These are phyloP conservation scores for Bombardia bombarda DNA, from an alignment of 495 filamentous ascomycete species.

Conservation along the genomic window DNA sequence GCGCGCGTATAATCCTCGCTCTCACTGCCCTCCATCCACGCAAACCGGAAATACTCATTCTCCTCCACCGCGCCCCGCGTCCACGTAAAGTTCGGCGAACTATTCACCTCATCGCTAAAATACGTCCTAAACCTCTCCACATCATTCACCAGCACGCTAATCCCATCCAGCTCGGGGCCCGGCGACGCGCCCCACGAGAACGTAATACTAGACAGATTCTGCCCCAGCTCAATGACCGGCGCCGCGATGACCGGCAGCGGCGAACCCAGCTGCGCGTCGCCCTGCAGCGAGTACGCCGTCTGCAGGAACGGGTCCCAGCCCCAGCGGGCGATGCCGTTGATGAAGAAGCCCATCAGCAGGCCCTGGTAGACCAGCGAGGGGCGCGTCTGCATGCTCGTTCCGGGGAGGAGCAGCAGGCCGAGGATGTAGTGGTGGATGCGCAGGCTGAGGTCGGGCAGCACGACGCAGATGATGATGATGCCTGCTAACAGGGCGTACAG, in stretches of 20 bases:
- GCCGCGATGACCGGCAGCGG: conserved; percentile 56
- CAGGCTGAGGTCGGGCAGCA: conserved; percentile 73
- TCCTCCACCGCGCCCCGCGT: conserved; percentile 27
- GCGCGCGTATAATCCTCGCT: conserved; percentile 73
- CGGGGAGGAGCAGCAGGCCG: conserved; percentile 70
- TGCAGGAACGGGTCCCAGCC: conserved; percentile 88
- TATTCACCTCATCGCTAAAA: conserved; percentile 37
- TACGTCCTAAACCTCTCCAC: conserved; percentile 74
- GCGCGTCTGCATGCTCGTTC: conserved; percentile 77
- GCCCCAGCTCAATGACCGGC: conserved; percentile 32
- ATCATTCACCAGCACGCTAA: conserved; percentile 88
- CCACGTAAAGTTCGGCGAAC: conserved; percentile 34
- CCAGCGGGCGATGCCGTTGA: conserved; percentile 90
- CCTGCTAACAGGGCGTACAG: conserved; percentile 58
- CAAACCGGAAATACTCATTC: conserved; percentile 80
- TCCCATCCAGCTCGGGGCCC: conserved; percentile 64
- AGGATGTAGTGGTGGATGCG: conserved; percentile 95
- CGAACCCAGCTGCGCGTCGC: conserved; percentile 61
- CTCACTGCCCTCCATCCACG: conserved; percentile 61
- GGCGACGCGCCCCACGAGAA: conserved; percentile 43
- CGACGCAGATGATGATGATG: conserved; percentile 53
- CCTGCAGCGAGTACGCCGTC: conserved; percentile 62
- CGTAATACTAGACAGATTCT: conserved; percentile 38
- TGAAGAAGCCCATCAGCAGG: conserved; percentile 76
- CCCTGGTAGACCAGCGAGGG: conserved; percentile 76